These are phyloP conservation scores for Daldinia bambusicola DNA, from an alignment of 495 filamentous ascomycete genomes.

Conservation along the genomic window DNA sequence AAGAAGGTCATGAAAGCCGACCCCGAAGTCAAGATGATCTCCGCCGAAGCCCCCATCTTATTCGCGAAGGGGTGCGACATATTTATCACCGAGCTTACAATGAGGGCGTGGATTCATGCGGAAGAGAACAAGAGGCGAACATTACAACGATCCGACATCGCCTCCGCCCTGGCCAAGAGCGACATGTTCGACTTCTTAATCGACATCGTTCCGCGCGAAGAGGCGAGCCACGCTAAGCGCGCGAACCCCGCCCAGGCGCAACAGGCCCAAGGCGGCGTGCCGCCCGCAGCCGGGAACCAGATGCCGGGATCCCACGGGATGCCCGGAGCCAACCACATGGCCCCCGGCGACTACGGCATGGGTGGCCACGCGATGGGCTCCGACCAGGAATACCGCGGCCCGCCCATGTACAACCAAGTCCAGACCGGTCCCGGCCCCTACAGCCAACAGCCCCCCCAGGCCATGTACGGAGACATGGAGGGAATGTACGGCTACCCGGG, in stretches of 20 bases:
- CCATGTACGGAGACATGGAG: constrained; percentile 82
- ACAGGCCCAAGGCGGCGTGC: constrained; percentile 51
- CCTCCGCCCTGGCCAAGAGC: constrained; percentile 91
- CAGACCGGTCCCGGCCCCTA: constrained; percentile 76
- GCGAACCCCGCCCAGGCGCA: constrained; percentile 64
- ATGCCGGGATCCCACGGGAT: constrained; percentile 71
- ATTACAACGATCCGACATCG: constrained; percentile 94
- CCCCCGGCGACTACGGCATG: constrained; percentile 73
- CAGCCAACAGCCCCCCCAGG: constrained; percentile 71
- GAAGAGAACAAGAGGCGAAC: constrained; percentile 98
- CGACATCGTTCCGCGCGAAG: constrained; percentile 96
- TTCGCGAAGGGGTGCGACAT: constrained; percentile 99
- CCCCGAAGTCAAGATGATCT: constrained; percentile 99
- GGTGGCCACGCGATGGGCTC: constrained; percentile 68
- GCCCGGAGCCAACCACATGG: constrained; percentile 72
- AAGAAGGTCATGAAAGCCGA: constrained; percentile 99
- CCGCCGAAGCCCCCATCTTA: constrained; percentile 94
- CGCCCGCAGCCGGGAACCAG: constrained; percentile 63
- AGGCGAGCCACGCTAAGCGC: constrained; percentile 87
- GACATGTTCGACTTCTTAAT: constrained; percentile 99
- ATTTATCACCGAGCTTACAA: constrained; percentile 98
- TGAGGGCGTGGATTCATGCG: constrained; percentile 99
- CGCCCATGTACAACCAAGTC: constrained; percentile 83
- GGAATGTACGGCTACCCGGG: constrained; percentile 85
- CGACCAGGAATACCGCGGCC: constrained; percentile 83